Evolutionary conservation across 2,329 filamentous ascomycete genomes (phyloP).

Genomic region (Penicillium rolfsii): DNA sequence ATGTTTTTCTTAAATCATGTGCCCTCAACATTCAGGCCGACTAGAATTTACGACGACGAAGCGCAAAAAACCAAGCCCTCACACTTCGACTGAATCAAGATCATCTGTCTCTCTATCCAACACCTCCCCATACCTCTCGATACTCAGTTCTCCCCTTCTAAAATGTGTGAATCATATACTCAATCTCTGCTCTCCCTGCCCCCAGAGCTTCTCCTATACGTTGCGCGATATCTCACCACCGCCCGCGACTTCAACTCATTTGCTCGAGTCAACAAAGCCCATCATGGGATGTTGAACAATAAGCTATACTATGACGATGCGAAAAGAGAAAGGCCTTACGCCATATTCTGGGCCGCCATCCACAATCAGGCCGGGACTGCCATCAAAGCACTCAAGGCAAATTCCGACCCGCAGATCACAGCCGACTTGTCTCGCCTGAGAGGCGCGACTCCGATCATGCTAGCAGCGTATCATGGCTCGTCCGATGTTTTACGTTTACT

Average conservation of each 20-base stretch:
- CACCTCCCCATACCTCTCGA: not conserved
- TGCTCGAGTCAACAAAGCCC: constrained; percentile 14
- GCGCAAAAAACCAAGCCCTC: not conserved
- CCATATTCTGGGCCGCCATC: constrained; percentile 29
- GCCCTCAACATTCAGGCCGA: not conserved
- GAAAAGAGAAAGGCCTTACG: constrained; percentile 5
- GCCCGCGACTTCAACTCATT: constrained; percentile 18
- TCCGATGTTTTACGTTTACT: constrained; percentile 16
- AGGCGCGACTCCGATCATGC: constrained; percentile 24
- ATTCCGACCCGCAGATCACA: constrained; percentile 20
- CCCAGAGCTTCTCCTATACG: constrained; percentile 23
- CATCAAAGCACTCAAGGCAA: constrained; percentile 18
- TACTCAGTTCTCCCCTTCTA: not conserved
- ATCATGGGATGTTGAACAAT: constrained; percentile 21
- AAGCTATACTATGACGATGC: constrained; percentile 25
- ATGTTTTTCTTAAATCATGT: not conserved
- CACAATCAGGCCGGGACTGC: constrained; percentile 17
- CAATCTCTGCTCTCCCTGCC: constrained; percentile 6
- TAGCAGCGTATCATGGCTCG: constrained; percentile 24
- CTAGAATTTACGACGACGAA: not conserved
- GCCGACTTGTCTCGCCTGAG: constrained; percentile 17
- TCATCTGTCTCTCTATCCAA: not conserved
- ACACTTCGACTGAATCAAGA: not conserved
- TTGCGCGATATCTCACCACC: constrained; percentile 17
- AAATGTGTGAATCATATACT: not conserved